These are phyloP conservation scores for Plasmodium reichenowi DNA, from an alignment of 169 alveolate species.

Conservation along the genomic window DNA sequence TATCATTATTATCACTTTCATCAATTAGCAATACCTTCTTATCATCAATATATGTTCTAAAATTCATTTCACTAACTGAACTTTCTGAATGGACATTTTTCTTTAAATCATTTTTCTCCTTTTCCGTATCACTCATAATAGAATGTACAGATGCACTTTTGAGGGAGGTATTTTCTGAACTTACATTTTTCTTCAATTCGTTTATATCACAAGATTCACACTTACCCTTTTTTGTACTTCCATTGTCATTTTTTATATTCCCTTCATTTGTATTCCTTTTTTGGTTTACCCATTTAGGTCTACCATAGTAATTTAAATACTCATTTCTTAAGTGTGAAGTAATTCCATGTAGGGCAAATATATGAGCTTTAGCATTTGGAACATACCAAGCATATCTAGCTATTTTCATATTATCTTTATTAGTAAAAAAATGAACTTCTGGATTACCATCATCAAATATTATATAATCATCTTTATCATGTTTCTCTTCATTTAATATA, in stretches of 20 bases:
- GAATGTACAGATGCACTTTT: too few species aligned
- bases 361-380: conserved; percentile 78
- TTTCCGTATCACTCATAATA: too few species aligned
- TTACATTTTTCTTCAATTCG: too few species aligned
- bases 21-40: not conserved
- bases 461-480: not conserved
- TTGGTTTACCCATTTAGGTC: conserved; percentile 46
- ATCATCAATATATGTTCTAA: not conserved
- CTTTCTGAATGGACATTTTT: too few species aligned
- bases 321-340: conserved; percentile 83
- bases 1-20: not conserved
- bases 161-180: too few species aligned
- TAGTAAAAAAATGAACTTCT: conserved; percentile 78
- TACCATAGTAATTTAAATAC: conserved; percentile 77
- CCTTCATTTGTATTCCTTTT: not conserved
- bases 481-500: not conserved
- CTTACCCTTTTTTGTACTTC: too few species aligned
- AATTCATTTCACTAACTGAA: too few species aligned
- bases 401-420: conserved; percentile 79
- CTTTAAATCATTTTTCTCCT: too few species aligned
- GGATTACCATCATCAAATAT: conserved; percentile 76
- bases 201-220: too few species aligned
- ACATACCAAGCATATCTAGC: conserved; percentile 80
- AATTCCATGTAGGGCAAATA: conserved; percentile 83
- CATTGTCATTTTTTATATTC: not conserved